These are phyloP conservation scores for Arthrobotrys sphaeroides DNA, from an alignment of 2,329 filamentous ascomycete genomes.

Conservation along the genomic window DNA sequence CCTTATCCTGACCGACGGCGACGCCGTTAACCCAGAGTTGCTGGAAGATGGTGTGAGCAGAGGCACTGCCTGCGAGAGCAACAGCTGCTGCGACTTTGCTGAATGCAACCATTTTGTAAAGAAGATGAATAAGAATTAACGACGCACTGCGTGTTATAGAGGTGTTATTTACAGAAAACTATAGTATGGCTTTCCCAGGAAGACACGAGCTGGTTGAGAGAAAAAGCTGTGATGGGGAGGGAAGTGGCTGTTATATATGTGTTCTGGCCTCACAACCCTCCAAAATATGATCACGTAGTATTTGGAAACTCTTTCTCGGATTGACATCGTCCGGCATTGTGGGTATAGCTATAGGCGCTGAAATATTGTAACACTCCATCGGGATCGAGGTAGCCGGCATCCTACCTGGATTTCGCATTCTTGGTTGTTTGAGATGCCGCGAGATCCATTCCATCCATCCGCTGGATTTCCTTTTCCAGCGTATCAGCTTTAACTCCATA, in stretches of 20 bases:
- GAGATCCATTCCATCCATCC: constrained; percentile 11
- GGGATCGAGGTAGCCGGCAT: constrained; percentile 21
- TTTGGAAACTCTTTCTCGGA: constrained; percentile 22
- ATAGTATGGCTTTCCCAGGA: constrained; percentile 26
- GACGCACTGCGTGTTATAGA: constrained; percentile 38
- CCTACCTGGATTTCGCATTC: constrained; percentile 21
- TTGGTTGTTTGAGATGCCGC: constrained; percentile 39
- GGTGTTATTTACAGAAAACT: constrained; percentile 19
- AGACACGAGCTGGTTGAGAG: constrained; percentile 23
- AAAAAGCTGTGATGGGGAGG: not conserved
- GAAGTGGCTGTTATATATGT: constrained; percentile 24
- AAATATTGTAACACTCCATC: constrained; percentile 40
- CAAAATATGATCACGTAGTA: constrained; percentile 5
- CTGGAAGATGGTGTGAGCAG: constrained; percentile 58
- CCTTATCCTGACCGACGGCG: constrained; percentile 54
- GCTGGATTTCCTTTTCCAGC: not conserved
- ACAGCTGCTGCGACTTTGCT: constrained; percentile 47
- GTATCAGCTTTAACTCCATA: not conserved
- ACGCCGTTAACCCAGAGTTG: constrained; percentile 58
- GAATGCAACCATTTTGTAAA: constrained; percentile 52
- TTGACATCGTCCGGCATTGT: constrained; percentile 36
- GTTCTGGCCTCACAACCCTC: not conserved
- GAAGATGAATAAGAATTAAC: constrained; percentile 28
- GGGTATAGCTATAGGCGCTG: constrained; percentile 6
- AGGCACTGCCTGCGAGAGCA: constrained; percentile 54